These are phyloP conservation scores for Fistulifera pelliculosa DNA, from an alignment of 108 stramenopile genomes.

Conservation along the genomic window DNA sequence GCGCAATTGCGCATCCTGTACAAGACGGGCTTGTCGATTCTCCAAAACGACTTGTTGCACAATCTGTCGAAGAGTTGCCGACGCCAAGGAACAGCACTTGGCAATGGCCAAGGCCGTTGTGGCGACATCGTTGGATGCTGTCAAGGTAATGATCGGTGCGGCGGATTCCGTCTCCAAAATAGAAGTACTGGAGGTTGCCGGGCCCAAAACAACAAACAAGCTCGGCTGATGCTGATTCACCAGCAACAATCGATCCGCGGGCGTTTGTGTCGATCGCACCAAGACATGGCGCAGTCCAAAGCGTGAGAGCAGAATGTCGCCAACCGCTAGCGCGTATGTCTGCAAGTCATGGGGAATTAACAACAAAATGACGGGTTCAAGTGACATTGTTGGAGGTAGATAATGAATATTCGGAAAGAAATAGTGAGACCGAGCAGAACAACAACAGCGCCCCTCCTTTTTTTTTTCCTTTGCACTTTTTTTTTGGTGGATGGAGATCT, in stretches of 20 bases:
- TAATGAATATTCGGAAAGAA: too few relatives aligned
- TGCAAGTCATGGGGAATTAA: not conserved
- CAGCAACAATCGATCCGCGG: constrained; percentile 23
- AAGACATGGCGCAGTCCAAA: constrained; percentile 24
- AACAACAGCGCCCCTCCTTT: too few relatives aligned
- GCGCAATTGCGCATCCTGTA: constrained; percentile 32
- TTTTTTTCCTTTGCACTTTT: too few relatives aligned
- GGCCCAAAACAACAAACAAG: constrained; percentile 24
- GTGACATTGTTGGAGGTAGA: too few relatives aligned
- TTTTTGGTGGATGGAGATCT: too few relatives aligned
- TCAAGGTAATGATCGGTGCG: constrained; percentile 7
- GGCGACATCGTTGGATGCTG: constrained; percentile 7
- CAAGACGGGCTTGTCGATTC: constrained; percentile 26
- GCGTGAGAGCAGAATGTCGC: constrained; percentile 13
- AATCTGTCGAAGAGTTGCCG: constrained; percentile 4
- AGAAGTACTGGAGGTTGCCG: constrained; percentile 8
- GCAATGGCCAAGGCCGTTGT: constrained; percentile 31
- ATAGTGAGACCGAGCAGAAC: too few relatives aligned
- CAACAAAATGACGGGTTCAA: not conserved
- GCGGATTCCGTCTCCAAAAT: constrained; percentile 25
- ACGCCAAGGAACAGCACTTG: constrained; percentile 32
- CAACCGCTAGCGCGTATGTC: constrained; percentile 15
- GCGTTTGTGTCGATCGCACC: constrained; percentile 29
- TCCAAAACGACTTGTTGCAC: constrained; percentile 15
- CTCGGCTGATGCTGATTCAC: not conserved